Conservation (phyloP, 805 yeast genomes). For the Saccharomycopsis sp. region DNA sequence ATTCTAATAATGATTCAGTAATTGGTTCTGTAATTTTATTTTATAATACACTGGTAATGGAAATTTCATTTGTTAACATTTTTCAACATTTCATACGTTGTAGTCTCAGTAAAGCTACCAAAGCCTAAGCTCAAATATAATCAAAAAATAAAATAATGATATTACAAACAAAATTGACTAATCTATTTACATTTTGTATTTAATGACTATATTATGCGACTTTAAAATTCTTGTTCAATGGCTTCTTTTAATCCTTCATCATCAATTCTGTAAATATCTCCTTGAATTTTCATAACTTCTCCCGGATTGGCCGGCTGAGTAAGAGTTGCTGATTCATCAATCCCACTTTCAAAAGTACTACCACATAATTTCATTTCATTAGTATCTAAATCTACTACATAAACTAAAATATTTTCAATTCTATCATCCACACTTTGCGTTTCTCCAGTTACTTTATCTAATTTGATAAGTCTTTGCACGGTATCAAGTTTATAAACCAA, state of each 20-base stretch:
- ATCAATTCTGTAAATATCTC: slow-evolving; percentile 25
- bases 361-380: slow-evolving; percentile 53
- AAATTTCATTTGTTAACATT: no score
- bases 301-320: slow-evolving; percentile 22
- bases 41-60: no score
- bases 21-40: no score
- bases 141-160: no score
- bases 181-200: background rate
- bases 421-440: slow-evolving; percentile 40
- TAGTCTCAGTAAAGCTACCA: no score
- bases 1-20: no score
- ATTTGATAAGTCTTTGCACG: slow-evolving; percentile 43
- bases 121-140: no score
- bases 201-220: background rate
- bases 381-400: slow-evolving; percentile 50
- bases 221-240: background rate
- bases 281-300: slow-evolving; percentile 24
- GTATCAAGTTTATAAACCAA: slow-evolving; percentile 55
- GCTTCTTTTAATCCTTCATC: slow-evolving; percentile 10
- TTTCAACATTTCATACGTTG: no score
- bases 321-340: slow-evolving; percentile 28
- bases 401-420: slow-evolving; percentile 51
- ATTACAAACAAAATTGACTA: background rate
- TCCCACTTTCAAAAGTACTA: slow-evolving; percentile 50
- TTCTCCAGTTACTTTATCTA: slow-evolving; percentile 34